Percentiles rank a stretch among this genome's conserved stretches.
Evolutionary conservation across 805 yeast species (phyloP).

Genomic region (Priceomyces melissophilus): DNA sequence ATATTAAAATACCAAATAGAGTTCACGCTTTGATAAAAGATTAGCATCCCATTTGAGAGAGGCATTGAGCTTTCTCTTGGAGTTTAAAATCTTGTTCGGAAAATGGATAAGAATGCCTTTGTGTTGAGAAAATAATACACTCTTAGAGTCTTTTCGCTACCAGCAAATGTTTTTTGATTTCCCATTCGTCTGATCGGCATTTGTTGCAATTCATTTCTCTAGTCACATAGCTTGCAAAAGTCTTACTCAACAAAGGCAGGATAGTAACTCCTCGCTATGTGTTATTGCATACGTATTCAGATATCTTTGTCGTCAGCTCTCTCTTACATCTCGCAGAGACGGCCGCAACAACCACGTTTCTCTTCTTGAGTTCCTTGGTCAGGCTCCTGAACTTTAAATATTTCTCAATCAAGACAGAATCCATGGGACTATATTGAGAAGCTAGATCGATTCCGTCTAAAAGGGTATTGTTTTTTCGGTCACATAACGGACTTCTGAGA

Average conservation of each 20-base stretch:
- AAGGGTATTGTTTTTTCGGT: not conserved
- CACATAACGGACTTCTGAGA: too few species aligned
- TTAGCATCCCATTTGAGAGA: constrained; percentile 7
- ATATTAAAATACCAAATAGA: too few species aligned
- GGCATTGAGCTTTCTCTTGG: not conserved
- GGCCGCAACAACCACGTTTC: too few species aligned
- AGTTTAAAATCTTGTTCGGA: too few species aligned
- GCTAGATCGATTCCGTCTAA: not conserved
- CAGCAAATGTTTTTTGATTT: not conserved
- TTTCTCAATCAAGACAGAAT: constrained; percentile 3
- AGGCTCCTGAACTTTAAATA: not conserved
- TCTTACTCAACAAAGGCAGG: constrained; percentile 2
- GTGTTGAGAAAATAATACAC: too few species aligned
- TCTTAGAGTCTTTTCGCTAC: too few species aligned
- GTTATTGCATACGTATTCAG: too few species aligned
- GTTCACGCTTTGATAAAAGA: constrained; percentile 8
- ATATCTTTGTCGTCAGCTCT: too few species aligned
- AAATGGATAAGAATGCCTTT: not conserved
- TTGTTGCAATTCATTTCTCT: not conserved
- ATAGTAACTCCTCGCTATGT: not conserved
- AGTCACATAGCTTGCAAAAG: not conserved
- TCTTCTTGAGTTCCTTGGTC: not conserved
- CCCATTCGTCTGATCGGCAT: not conserved
- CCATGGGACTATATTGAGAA: constrained; percentile 2
- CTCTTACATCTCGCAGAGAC: too few species aligned